Evolutionary conservation across 805 yeast genomes (phyloP).

Genomic region (Starmerella khaoyaiensis): DNA sequence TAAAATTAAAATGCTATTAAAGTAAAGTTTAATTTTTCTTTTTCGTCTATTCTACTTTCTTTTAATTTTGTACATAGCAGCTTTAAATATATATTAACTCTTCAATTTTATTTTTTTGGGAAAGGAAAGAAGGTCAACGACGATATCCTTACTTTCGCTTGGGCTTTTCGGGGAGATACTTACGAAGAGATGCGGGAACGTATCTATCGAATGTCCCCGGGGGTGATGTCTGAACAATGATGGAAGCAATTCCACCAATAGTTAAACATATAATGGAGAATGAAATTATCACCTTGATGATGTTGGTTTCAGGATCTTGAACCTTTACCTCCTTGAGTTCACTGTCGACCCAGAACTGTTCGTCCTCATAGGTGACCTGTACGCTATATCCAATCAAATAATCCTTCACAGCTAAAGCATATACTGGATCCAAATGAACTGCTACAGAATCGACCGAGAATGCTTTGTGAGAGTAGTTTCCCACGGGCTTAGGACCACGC

Average conservation of each 20-base stretch:
- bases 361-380: constrained; percentile 19
- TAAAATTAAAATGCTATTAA: background rate
- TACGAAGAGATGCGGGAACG: constrained; percentile 21
- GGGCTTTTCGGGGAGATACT: constrained; percentile 22
- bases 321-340: constrained; percentile 33
- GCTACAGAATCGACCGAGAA: background rate
- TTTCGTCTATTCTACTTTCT: background rate
- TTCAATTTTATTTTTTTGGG: background rate
- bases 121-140: background rate
- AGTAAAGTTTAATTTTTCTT: background rate
- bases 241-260: constrained; percentile 39
- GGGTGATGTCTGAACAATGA: constrained; percentile 27
- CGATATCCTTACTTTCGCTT: constrained; percentile 4
- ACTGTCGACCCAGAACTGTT: constrained; percentile 18
- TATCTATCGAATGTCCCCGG: constrained; percentile 17
- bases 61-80: background rate
- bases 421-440: constrained; percentile 5
- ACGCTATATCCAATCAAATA: constrained; percentile 52
- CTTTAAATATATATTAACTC: background rate
- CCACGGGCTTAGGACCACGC: constrained; percentile 14
- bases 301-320: constrained; percentile 51
- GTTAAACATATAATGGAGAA: constrained; percentile 41
- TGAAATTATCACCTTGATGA: constrained; percentile 52
- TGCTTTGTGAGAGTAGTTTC: constrained; percentile 13
- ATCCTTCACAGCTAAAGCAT: constrained; percentile 22